phyloP scores from a whole-genome alignment of 148 eudicot genomes.

The Spergularia marina region DNA sequence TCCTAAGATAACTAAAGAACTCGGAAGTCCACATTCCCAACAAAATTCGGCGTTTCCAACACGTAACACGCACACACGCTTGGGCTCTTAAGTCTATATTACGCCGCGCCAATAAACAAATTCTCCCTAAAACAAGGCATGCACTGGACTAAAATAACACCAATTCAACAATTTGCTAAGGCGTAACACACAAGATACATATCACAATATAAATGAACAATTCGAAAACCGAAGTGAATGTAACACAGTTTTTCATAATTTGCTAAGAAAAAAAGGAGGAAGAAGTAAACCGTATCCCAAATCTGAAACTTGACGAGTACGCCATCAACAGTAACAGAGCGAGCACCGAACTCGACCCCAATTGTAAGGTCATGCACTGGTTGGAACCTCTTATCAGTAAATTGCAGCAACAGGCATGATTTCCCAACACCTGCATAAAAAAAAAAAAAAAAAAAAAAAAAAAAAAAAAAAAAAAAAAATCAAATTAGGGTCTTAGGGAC shows the following conservation, averaged over 20 bases:
- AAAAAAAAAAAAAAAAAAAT: not conserved
- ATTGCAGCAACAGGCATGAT: conserved; percentile 73
- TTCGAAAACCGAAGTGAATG: too few relatives aligned
- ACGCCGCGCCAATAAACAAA: too few relatives aligned
- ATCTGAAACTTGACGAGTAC: conserved; percentile 69
- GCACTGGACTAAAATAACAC: not conserved
- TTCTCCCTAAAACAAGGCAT: too few relatives aligned
- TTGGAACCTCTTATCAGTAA: conserved; percentile 77
- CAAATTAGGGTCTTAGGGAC: not conserved
- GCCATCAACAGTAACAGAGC: conserved; percentile 64
- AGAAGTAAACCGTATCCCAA: conserved; percentile 66
- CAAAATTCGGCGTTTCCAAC: too few relatives aligned
- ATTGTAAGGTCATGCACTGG: conserved; percentile 82
- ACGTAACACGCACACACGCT: not conserved
- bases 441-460: not conserved
- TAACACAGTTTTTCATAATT: not conserved
- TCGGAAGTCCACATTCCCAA: too few relatives aligned
- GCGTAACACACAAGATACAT: not conserved
- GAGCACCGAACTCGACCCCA: conserved; percentile 81
- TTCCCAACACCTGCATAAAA: conserved; percentile 59
- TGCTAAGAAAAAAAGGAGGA: not conserved
- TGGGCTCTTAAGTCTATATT: not conserved
- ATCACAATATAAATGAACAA: too few relatives aligned
- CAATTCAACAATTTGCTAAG: not conserved
- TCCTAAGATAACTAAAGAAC: not conserved